Evolutionary conservation across 208 protist genomes (phyloP).

Genomic region (Leishmania braziliensis): DNA sequence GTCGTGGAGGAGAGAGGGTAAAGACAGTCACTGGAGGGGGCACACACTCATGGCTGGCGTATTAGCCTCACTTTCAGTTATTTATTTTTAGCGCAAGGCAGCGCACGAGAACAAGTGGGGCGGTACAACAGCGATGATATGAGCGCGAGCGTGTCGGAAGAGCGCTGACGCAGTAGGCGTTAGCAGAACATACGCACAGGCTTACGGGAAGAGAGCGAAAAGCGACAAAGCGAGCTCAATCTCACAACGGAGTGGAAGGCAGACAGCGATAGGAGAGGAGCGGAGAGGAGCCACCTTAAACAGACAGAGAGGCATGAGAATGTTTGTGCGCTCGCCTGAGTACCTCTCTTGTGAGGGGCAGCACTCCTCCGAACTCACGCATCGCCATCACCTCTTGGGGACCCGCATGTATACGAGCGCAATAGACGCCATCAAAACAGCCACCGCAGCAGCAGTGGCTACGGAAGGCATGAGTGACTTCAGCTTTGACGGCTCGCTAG

Average conservation of each 20-base stretch:
- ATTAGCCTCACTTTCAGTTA: neutral
- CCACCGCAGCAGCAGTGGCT: conserved; percentile 1
- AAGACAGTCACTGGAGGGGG: neutral
- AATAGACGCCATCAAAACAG: neutral
- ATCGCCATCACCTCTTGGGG: neutral
- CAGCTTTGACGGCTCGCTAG: neutral
- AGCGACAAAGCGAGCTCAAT: neutral
- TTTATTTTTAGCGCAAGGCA: neutral
- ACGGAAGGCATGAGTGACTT: neutral
- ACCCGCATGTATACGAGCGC: neutral
- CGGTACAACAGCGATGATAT: neutral
- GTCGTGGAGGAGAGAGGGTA: neutral
- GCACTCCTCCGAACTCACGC: neutral
- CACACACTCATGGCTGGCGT: neutral
- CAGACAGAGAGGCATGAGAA: neutral
- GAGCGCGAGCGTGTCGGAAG: neutral
- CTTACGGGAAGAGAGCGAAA: neutral
- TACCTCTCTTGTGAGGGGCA: neutral
- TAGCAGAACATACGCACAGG: neutral
- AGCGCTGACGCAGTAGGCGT: neutral
- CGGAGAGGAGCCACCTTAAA: neutral
- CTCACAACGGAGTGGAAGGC: neutral
- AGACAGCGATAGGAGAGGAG: neutral
- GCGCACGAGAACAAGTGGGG: neutral
- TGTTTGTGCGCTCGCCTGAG: neutral